phyloP scores from a whole-genome alignment of 805 yeast species.

The Cyberlindnera japonica region DNA sequence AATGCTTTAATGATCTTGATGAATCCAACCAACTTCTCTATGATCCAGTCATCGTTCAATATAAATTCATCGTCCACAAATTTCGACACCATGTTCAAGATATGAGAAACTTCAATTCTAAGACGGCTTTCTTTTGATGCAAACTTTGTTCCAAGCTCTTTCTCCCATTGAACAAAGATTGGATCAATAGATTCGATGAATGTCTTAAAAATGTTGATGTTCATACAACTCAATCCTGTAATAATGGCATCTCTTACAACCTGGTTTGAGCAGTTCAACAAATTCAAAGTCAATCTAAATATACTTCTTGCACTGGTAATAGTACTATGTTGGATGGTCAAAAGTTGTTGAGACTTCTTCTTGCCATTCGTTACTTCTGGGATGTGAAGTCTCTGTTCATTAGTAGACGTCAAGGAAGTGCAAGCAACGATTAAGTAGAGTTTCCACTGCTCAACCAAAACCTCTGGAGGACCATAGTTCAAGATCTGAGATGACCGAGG shows the following conservation, averaged over 20 bases:
- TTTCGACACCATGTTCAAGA: slow-evolving; percentile 65
- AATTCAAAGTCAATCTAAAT: slow-evolving; percentile 81
- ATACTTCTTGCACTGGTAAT: slow-evolving; percentile 90
- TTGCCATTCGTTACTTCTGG: slow-evolving; percentile 58
- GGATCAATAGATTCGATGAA: slow-evolving; percentile 72
- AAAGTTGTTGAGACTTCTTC: slow-evolving; percentile 73
- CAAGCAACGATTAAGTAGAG: slow-evolving; percentile 88
- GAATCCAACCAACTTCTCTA: slow-evolving; percentile 58
- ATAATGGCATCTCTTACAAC: slow-evolving; percentile 81
- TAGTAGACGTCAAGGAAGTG: slow-evolving; percentile 83
- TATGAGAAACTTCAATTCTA: slow-evolving; percentile 75
- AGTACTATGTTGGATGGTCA: slow-evolving; percentile 82
- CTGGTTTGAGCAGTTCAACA: slow-evolving; percentile 65
- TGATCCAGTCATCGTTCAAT: slow-evolving; percentile 63
- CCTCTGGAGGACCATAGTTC: slow-evolving; percentile 55
- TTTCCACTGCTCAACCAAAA: slow-evolving; percentile 82
- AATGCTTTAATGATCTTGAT: slow-evolving; percentile 60
- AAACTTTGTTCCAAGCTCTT: slow-evolving; percentile 37
- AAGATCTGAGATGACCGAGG: slow-evolving; percentile 29
- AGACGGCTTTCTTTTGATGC: slow-evolving; percentile 40
- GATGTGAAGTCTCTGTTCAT: slow-evolving; percentile 75
- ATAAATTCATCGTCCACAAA: slow-evolving; percentile 50
- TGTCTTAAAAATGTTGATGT: slow-evolving; percentile 82
- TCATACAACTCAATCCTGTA: slow-evolving; percentile 84
- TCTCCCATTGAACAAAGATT: slow-evolving; percentile 52